Evolutionary conservation across 2,329 filamentous ascomycete species (phyloP).

Genomic region (Pestalotiopsis sp.): DNA sequence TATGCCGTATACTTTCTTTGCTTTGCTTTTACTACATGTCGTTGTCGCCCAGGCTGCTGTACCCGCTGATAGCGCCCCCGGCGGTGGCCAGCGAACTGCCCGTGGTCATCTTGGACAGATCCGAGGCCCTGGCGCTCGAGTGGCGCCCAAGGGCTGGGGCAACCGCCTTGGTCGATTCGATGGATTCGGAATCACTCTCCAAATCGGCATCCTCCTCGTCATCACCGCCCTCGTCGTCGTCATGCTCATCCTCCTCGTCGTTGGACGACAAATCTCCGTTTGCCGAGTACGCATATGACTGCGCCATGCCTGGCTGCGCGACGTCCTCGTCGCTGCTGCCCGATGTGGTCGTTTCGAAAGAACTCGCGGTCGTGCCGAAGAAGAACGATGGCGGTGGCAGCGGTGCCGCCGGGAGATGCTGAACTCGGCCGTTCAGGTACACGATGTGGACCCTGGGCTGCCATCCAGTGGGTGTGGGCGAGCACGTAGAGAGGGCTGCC

Average conservation of each 20-base stretch:
- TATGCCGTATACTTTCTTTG: neutral
- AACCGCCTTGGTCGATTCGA: slow-evolving; percentile 70
- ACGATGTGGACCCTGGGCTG: slow-evolving; percentile 41
- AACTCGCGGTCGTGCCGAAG: slow-evolving; percentile 48
- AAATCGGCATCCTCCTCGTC: slow-evolving; percentile 73
- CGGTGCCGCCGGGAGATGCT: slow-evolving; percentile 47
- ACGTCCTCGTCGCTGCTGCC: slow-evolving; percentile 19
- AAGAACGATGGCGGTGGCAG: slow-evolving; percentile 58
- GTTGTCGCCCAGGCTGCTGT: slow-evolving; percentile 55
- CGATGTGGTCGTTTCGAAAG: slow-evolving; percentile 26
- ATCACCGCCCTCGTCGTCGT: slow-evolving; percentile 69
- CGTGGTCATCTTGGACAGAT: slow-evolving; percentile 82
- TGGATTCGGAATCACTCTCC: slow-evolving; percentile 70
- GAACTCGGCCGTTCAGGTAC: slow-evolving; percentile 47
- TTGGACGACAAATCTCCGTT: slow-evolving; percentile 80
- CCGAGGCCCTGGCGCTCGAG: slow-evolving; percentile 74
- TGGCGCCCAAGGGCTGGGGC: slow-evolving; percentile 59
- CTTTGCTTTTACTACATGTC: neutral
- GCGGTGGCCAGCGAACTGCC: slow-evolving; percentile 80
- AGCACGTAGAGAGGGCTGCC: slow-evolving; percentile 43
- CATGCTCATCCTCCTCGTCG: slow-evolving; percentile 87
- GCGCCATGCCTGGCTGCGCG: slow-evolving; percentile 17
- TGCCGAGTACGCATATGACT: slow-evolving; percentile 72
- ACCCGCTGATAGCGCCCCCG: slow-evolving; percentile 70
- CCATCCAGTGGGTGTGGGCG: slow-evolving; percentile 26